phyloP scores from a whole-genome alignment of 176 grass and related monocot genomes.

The Rhynchospora pubera region DNA sequence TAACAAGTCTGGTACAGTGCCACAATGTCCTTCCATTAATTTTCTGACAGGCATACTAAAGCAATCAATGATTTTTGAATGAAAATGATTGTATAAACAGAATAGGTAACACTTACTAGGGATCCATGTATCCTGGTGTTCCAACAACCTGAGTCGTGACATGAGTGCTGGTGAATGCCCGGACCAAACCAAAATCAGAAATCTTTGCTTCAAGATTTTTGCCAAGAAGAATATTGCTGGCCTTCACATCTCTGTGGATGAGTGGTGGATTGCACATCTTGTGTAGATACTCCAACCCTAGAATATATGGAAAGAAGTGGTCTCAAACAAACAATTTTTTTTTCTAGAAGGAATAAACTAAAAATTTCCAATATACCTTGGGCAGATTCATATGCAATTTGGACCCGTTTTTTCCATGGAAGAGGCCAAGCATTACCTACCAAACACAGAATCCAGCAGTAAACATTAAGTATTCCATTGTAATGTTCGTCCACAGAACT shows the following conservation, averaged over 20 bases:
- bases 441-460: neutral
- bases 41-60: neutral
- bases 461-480: neutral
- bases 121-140: conserved; percentile 40
- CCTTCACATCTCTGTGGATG: conserved; percentile 47
- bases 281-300: conserved; percentile 49
- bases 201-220: conserved; percentile 34
- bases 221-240: conserved; percentile 39
- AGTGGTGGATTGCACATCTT: conserved; percentile 23
- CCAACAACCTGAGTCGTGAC: conserved; percentile 26
- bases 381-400: conserved; percentile 36
- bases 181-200: conserved; percentile 43
- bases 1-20: neutral
- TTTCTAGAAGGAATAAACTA: neutral
- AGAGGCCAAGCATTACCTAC: neutral
- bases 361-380: conserved; percentile 19
- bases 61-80: neutral
- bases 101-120: conserved; percentile 27
- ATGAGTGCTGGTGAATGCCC: conserved; percentile 22
- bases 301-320: neutral
- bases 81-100: neutral
- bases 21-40: no score
- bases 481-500: neutral
- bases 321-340: no score
- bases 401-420: conserved; percentile 24